These are phyloP conservation scores for Phytophthora fragariae DNA, from an alignment of 352 stramenopile species.

Conservation along the genomic window DNA sequence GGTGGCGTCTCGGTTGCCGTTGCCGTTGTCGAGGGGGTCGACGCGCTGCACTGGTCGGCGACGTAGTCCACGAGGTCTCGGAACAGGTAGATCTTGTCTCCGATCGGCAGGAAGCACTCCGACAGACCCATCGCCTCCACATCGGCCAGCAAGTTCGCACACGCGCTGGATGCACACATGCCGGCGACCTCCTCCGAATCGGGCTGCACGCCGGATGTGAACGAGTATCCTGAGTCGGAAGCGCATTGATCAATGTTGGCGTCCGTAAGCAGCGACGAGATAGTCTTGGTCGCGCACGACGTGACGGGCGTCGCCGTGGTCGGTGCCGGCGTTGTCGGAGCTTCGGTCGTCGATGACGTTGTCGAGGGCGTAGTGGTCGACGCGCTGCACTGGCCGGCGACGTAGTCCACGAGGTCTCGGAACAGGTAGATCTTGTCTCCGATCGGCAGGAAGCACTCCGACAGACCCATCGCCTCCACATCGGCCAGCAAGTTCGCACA, in stretches of 20 bases:
- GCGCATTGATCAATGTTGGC: conserved; percentile 32
- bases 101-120: conserved; percentile 35
- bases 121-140: conserved; percentile 30
- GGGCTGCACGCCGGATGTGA: conserved; percentile 31
- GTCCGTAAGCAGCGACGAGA: conserved; percentile 27
- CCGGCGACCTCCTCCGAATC: conserved; percentile 19
- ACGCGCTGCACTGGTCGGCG: conserved; percentile 21
- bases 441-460: conserved; percentile 34
- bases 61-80: conserved; percentile 32
- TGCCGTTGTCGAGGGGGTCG: background rate
- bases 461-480: conserved; percentile 29
- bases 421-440: conserved; percentile 39
- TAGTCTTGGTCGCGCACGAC: conserved; percentile 15
- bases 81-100: conserved; percentile 39
- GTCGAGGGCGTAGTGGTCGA: background rate
- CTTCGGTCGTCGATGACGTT: conserved; percentile 3
- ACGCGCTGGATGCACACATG: conserved; percentile 35
- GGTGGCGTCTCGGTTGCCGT: background rate
- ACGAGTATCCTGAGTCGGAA: conserved; percentile 31
- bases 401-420: conserved; percentile 31
- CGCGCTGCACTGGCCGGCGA: conserved; percentile 24
- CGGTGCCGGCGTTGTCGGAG: conserved; percentile 11
- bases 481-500: conserved; percentile 28
- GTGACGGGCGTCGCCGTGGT: conserved; percentile 23
- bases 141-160: conserved; percentile 24